A percentile compares a stretch with the other conserved stretches of the same genome.
These are phyloP conservation scores for Metschnikowia borealis DNA, from an alignment of 805 yeast species.

Conservation along the genomic window DNA sequence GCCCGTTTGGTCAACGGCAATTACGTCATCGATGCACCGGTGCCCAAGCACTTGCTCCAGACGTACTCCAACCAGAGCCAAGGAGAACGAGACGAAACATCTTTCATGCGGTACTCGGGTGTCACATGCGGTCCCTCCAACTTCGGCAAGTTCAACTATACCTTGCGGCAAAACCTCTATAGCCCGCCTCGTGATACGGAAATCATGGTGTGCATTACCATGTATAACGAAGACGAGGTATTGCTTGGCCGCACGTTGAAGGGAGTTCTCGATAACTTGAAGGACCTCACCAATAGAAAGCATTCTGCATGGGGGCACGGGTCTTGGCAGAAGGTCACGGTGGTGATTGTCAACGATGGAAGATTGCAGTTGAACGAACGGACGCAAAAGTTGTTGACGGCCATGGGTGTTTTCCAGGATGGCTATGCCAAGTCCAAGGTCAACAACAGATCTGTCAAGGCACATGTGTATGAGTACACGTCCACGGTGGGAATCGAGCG, in stretches of 20 bases:
- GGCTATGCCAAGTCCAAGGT: slow-evolving; percentile 59
- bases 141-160: slow-evolving; percentile 58
- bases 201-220: slow-evolving; percentile 77
- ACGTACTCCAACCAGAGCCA: slow-evolving; percentile 23
- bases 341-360: slow-evolving; percentile 61
- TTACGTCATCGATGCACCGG: slow-evolving; percentile 43
- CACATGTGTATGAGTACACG: slow-evolving; percentile 65
- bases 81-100: slow-evolving; percentile 50
- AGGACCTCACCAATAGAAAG: slow-evolving; percentile 48
- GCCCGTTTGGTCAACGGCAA: slow-evolving; percentile 54
- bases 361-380: slow-evolving; percentile 61
- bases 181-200: slow-evolving; percentile 79
- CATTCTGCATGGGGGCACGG: slow-evolving; percentile 46
- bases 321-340: slow-evolving; percentile 60
- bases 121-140: slow-evolving; percentile 87
- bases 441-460: slow-evolving; percentile 57
- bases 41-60: slow-evolving; percentile 34
- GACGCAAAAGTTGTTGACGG: slow-evolving; percentile 59
- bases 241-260: slow-evolving; percentile 58
- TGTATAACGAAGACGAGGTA: slow-evolving; percentile 71
- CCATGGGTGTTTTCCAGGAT: slow-evolving; percentile 63
- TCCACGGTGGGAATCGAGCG: slow-evolving; percentile 56
- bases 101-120: slow-evolving; percentile 88
- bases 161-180: slow-evolving; percentile 80
- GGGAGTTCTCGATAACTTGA: slow-evolving; percentile 61